These are phyloP conservation scores for Hanseniaspora meyeri DNA, from an alignment of 805 yeast species.

Conservation along the genomic window DNA sequence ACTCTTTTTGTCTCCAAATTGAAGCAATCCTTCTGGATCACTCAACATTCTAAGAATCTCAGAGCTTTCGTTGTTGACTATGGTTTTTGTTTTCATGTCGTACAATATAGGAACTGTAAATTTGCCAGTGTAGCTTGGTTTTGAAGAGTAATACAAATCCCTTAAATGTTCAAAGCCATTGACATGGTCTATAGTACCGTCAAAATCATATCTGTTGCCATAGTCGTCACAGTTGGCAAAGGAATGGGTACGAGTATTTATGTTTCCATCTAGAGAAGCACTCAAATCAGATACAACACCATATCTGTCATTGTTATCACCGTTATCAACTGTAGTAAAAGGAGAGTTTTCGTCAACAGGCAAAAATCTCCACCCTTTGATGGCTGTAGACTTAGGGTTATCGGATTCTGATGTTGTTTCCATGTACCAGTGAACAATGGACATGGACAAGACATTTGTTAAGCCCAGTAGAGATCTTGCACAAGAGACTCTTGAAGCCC, in stretches of 20 bases:
- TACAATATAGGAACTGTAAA: conserved; percentile 89
- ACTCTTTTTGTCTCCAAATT: conserved; percentile 33
- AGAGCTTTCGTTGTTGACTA: conserved; percentile 83
- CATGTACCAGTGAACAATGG: conserved; percentile 87
- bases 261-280: not conserved
- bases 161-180: conserved; percentile 49
- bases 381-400: conserved; percentile 32
- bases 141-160: conserved; percentile 62
- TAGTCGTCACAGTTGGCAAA: conserved; percentile 18
- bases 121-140: conserved; percentile 67
- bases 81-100: conserved; percentile 71
- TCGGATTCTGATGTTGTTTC: not conserved
- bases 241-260: conserved; percentile 13
- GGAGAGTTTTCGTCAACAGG: conserved; percentile 32
- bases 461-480: conserved; percentile 65
- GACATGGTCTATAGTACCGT: conserved; percentile 45
- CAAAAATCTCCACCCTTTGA: conserved; percentile 77
- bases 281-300: conserved; percentile 20
- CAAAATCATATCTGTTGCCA: conserved; percentile 20
- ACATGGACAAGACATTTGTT: conserved; percentile 43
- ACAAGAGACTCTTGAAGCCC: conserved; percentile 81
- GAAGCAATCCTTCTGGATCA: conserved; percentile 13
- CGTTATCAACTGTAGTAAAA: conserved; percentile 15
- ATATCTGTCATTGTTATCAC: conserved; percentile 14
- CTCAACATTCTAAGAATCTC: conserved; percentile 80